Evolutionary conservation across 1,139 yeast species (phyloP).

Genomic region (Debaryomyces singareniensis): DNA sequence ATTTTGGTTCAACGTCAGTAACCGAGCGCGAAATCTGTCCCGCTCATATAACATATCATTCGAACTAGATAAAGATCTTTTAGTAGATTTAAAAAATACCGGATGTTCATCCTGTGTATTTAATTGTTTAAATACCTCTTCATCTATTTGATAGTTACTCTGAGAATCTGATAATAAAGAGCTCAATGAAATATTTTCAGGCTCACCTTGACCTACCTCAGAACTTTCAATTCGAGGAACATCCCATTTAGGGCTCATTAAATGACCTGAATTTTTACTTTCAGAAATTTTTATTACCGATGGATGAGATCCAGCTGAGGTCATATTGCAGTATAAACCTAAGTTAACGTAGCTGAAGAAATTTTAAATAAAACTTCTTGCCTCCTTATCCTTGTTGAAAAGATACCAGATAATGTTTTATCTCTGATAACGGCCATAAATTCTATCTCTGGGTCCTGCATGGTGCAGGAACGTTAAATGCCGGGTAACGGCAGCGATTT

Average conservation of each 20-base stretch:
- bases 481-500: too few species aligned
- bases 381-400: too few species aligned
- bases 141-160: neutral
- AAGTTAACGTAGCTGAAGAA: too few species aligned
- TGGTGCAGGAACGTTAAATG: too few species aligned
- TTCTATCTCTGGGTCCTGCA: too few species aligned
- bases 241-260: neutral
- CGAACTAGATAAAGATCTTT: slow-evolving; percentile 38
- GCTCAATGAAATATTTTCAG: too few species aligned
- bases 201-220: too few species aligned
- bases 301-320: neutral
- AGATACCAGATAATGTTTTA: too few species aligned
- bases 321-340: neutral
- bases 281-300: neutral
- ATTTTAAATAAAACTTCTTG: too few species aligned
- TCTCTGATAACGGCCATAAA: too few species aligned
- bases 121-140: neutral
- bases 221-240: neutral
- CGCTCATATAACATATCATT: slow-evolving; percentile 38
- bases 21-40: slow-evolving; percentile 38
- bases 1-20: slow-evolving; percentile 26
- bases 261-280: neutral
- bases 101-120: slow-evolving; percentile 1
- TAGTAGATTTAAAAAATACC: slow-evolving; percentile 10
- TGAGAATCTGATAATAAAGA: too few species aligned